These are phyloP conservation scores for Clohesyomyces aquaticus DNA, from an alignment of 495 filamentous ascomycete genomes.

Conservation along the genomic window DNA sequence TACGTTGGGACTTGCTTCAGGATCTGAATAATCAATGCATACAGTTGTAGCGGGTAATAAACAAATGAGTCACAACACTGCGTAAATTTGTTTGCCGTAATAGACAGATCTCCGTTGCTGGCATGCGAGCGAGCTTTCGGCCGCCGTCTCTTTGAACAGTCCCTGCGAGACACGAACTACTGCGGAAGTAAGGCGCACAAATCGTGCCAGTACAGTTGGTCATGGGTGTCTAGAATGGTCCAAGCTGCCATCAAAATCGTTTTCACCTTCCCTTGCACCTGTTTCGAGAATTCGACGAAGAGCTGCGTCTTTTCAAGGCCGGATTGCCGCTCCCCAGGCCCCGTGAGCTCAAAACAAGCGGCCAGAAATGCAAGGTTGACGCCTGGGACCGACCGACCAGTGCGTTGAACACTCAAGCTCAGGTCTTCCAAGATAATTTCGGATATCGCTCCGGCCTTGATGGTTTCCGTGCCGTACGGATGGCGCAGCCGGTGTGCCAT, in stretches of 20 bases:
- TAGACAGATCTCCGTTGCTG: too few relatives aligned
- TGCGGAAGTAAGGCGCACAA: background rate
- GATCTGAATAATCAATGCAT: too few relatives aligned
- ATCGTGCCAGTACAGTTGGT: background rate
- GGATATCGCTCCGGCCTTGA: background rate
- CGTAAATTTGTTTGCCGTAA: too few relatives aligned
- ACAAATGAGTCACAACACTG: too few relatives aligned
- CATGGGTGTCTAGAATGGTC: background rate
- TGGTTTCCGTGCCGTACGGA: background rate
- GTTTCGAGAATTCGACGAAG: background rate
- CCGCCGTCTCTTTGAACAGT: background rate
- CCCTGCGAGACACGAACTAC: background rate
- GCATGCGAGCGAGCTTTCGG: too few relatives aligned
- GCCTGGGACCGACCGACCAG: background rate
- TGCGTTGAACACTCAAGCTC: background rate
- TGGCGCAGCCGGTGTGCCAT: background rate
- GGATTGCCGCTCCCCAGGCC: conserved; percentile 43
- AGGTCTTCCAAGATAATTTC: background rate
- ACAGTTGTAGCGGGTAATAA: too few relatives aligned
- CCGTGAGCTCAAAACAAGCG: background rate
- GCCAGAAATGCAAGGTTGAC: background rate
- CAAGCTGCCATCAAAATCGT: background rate
- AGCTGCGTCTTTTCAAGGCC: conserved; percentile 54
- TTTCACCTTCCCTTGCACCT: background rate
- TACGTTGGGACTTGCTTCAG: too few relatives aligned